phyloP scores from a whole-genome alignment of 345 rosid species.

The Excoecaria agallocha region DNA sequence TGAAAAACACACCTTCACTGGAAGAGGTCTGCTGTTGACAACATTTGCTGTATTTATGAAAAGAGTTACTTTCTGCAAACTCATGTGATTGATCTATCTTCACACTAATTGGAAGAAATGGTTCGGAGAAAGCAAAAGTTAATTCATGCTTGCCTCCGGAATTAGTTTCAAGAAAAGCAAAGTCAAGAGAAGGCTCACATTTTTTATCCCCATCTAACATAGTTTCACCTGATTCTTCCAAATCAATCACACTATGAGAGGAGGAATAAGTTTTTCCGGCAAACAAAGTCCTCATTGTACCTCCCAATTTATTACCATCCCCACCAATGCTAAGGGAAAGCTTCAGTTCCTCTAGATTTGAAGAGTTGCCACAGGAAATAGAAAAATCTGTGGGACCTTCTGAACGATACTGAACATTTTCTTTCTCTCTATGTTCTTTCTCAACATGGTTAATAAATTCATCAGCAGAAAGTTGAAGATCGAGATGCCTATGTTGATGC shows the following conservation, averaged over 20 bases:
- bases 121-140: slow-evolving; percentile 20
- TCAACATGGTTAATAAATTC: slow-evolving; percentile 22
- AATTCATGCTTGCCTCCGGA: slow-evolving; percentile 18
- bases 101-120: slow-evolving; percentile 18
- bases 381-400: slow-evolving; percentile 6
- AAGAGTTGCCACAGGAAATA: neutral
- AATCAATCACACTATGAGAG: slow-evolving; percentile 29
- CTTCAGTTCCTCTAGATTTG: slow-evolving; percentile 31
- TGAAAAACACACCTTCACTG: slow-evolving; percentile 24
- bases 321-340: slow-evolving; percentile 40
- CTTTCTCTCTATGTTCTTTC: slow-evolving; percentile 19
- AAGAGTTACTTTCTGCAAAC: slow-evolving; percentile 17
- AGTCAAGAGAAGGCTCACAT: slow-evolving; percentile 14
- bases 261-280: slow-evolving; percentile 17
- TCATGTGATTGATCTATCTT: slow-evolving; percentile 21
- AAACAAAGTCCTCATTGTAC: slow-evolving; percentile 10
- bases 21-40: slow-evolving; percentile 21
- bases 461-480: slow-evolving; percentile 37
- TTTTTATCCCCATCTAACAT: slow-evolving; percentile 7
- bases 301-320: slow-evolving; percentile 19
- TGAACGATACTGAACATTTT: slow-evolving; percentile 12
- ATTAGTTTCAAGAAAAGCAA: slow-evolving; percentile 12
- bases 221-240: slow-evolving; percentile 32
- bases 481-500: slow-evolving; percentile 25
- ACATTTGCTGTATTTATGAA: slow-evolving; percentile 18